These are phyloP conservation scores for Exophiala dermatitidis DNA, from an alignment of 2,329 filamentous ascomycete genomes.

Conservation along the genomic window DNA sequence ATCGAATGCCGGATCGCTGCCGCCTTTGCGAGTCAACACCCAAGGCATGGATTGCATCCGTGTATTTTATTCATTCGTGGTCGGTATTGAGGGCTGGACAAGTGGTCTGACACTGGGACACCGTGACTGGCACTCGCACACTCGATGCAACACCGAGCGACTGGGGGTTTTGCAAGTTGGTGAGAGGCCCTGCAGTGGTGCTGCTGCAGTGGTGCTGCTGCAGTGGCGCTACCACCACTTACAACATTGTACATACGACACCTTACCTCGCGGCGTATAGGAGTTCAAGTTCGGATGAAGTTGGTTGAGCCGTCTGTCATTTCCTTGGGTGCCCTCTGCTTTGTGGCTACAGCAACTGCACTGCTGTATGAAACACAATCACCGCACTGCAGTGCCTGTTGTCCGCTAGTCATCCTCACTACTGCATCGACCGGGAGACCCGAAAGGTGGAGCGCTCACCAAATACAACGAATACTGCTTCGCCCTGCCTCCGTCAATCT, in stretches of 20 bases:
- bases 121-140: not conserved
- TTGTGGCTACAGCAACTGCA: too few species aligned
- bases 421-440: not conserved
- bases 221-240: not conserved
- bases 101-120: constrained; percentile 5
- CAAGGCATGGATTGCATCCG: not conserved
- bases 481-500: not conserved
- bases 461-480: not conserved
- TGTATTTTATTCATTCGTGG: not conserved
- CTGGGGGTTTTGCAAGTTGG: too few species aligned
- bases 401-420: not conserved
- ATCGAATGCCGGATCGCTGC: too few species aligned
- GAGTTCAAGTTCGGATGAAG: not conserved
- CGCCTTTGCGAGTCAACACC: too few species aligned
- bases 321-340: too few species aligned
- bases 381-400: not conserved
- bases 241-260: too few species aligned
- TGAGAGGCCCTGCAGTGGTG: too few species aligned
- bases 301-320: not conserved
- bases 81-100: constrained; percentile 1
- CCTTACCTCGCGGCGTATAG: too few species aligned
- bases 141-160: too few species aligned
- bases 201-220: not conserved
- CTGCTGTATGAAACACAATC: not conserved
- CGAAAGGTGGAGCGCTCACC: not conserved